Evolutionary conservation across 495 filamentous ascomycete species (phyloP).

Genomic region (Pyrenopolyporus hunteri): DNA sequence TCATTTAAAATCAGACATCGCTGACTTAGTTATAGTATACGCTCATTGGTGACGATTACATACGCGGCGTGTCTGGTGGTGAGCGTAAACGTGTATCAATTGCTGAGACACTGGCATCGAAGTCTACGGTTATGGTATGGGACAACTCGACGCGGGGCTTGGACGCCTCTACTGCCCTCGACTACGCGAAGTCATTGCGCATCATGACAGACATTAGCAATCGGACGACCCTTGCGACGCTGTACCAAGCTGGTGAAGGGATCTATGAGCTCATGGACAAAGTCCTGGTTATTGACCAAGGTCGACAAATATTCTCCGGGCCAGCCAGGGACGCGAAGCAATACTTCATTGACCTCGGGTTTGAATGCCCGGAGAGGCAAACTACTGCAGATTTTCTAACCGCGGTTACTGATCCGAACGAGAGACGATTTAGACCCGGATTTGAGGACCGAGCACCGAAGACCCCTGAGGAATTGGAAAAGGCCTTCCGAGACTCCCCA

Average conservation of each 20-base stretch:
- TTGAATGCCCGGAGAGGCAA: constrained; percentile 60
- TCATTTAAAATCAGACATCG: too few species aligned
- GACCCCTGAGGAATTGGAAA: constrained; percentile 74
- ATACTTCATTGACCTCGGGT: constrained; percentile 70
- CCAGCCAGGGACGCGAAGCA: constrained; percentile 63
- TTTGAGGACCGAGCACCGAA: constrained; percentile 71
- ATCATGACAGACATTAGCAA: constrained; percentile 85
- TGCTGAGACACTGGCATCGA: constrained; percentile 56
- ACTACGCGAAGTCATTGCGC: constrained; percentile 77
- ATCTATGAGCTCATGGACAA: constrained; percentile 85
- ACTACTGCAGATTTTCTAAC: constrained; percentile 78
- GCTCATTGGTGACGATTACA: constrained; percentile 82
- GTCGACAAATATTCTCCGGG: constrained; percentile 72
- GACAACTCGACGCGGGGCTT: constrained; percentile 82
- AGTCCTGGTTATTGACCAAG: constrained; percentile 70
- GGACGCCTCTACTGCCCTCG: constrained; percentile 78
- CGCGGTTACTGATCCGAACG: constrained; percentile 70
- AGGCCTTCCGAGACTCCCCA: constrained; percentile 64
- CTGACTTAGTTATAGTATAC: constrained; percentile 60
- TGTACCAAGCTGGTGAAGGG: constrained; percentile 84
- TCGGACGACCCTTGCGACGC: constrained; percentile 79
- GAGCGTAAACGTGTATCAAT: constrained; percentile 65
- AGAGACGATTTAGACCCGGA: constrained; percentile 67
- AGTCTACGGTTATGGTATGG: constrained; percentile 61
- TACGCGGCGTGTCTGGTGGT: constrained; percentile 73